A percentile compares a stretch with the other conserved stretches of the same genome.
Conservation (phyloP, 805 yeast species). For the Starmera amethionina region DNA sequence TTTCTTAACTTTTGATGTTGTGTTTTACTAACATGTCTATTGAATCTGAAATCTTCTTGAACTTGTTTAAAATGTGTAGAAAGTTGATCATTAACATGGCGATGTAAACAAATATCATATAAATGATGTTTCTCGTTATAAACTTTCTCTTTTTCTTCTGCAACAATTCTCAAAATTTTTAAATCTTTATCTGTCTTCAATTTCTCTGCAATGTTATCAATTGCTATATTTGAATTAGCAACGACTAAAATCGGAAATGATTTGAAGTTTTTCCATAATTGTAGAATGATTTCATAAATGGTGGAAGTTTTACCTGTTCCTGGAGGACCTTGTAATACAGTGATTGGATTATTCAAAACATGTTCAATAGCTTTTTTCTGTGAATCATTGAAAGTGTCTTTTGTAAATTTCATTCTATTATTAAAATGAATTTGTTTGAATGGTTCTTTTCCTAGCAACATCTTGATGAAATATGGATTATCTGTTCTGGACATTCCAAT, state of each 20-base stretch:
- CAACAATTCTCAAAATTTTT: constrained; percentile 44
- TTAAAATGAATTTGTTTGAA: constrained; percentile 47
- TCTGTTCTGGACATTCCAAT: constrained; percentile 55
- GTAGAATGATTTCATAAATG: constrained; percentile 50
- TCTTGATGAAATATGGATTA: constrained; percentile 40
- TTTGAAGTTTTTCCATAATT: constrained; percentile 42
- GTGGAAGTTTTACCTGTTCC: constrained; percentile 79
- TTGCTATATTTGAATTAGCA: constrained; percentile 69
- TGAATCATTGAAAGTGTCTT: constrained; percentile 44
- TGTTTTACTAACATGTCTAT: constrained; percentile 33
- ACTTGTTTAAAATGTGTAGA: constrained; percentile 35
- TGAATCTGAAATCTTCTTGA: constrained; percentile 31
- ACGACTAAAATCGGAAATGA: constrained; percentile 60
- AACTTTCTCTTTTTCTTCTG: constrained; percentile 51
- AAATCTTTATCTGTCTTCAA: constrained; percentile 41
- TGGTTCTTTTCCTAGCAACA: constrained; percentile 46
- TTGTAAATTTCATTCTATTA: constrained; percentile 40
- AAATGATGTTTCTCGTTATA: constrained; percentile 49
- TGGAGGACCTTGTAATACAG: constrained; percentile 69
- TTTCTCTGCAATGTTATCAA: constrained; percentile 69
- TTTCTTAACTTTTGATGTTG: constrained; percentile 41
- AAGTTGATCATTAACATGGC: constrained; percentile 41
- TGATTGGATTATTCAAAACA: constrained; percentile 38
- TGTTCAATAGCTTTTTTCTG: constrained; percentile 48
- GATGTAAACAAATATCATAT: constrained; percentile 53